Base-by-base conservation (phyloP, 805 yeast genomes). In the Cyberlindnera mississippiensis region DNA sequence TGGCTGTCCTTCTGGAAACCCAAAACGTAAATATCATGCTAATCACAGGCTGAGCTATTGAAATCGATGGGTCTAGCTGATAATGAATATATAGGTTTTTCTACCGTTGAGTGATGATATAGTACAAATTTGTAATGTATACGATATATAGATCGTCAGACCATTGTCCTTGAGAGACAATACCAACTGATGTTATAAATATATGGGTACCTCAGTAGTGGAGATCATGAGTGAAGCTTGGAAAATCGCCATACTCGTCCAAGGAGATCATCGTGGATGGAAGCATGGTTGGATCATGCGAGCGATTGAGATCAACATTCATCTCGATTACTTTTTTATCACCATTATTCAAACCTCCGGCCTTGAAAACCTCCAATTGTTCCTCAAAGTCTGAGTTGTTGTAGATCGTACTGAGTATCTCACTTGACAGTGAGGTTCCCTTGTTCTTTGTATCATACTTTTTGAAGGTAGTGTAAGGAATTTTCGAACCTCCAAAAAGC, bases 161-260 rank as follows among this genome's bases (percentile, higher is more conserved):
- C 12, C 12, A 20, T 20, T 20, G 24, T 20, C 24, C 6, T 6
- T 20, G 9, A 20, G 9, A 6, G 24, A 6, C 24, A 20, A 20
- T 20, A 6, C 24, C 9, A 20, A 20, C 9, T 6, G 16, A 16
- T 4, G 20, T 31, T 4, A 10, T 6, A 18, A 31, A 17, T 4
- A 18, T 18, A n/a, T 20, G 24, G 9, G 16, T 5, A 24, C 18
- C 10, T 31, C 24, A 31, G 16, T n/a, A 31, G 22, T 29, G n/a
- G 19, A 35, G 13, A 8, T 37, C 37, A 22, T 27, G 28, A n/a
- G 31, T 33, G 22, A 39, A 43, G 26, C 38, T 24, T 31, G 43
- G 41, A n/a, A 39, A 40, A 16, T 37, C 48, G 17, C 41, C 48
- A 11, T 35, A 35, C 20, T 35, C 38, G 11, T 15, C 28, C 9